These are phyloP conservation scores for Pythium phragmiticola DNA, from an alignment of 352 stramenopile genomes.

Conservation along the genomic window DNA sequence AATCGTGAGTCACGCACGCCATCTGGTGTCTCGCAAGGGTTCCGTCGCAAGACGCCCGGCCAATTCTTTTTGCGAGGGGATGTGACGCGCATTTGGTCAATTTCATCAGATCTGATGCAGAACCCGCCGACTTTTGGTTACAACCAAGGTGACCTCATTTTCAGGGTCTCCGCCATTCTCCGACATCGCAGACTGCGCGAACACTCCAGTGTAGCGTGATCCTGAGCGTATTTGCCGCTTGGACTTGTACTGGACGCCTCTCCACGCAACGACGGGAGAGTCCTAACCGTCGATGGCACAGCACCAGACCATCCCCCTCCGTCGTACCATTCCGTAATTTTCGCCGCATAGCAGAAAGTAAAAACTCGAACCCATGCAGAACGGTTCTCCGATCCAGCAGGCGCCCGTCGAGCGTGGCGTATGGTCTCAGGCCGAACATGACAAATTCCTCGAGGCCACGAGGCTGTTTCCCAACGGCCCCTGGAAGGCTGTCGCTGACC, in stretches of 20 bases:
- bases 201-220: not conserved
- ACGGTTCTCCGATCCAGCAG: constrained; percentile 3
- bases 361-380: constrained; percentile 1
- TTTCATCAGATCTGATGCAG: constrained; percentile 13
- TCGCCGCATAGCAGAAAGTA: not conserved
- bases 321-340: not conserved
- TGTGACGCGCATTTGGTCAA: not conserved
- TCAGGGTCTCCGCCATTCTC: not conserved
- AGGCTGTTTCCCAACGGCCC: constrained; percentile 17
- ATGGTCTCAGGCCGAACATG: constrained; percentile 23
- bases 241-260: not conserved
- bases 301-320: not conserved
- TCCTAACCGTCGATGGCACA: constrained; percentile 8
- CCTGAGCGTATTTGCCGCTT: not conserved
- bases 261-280: not conserved
- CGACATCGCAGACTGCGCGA: not conserved
- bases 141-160: too few relatives aligned
- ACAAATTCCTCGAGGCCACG: constrained; percentile 26
- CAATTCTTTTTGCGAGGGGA: not conserved
- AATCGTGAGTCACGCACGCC: constrained; percentile 7
- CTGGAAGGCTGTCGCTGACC: constrained; percentile 14
- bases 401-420: constrained; percentile 6
- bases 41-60: not conserved
- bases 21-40: constrained; percentile 1
- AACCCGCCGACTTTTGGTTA: not conserved